Conservation (phyloP, 257 asterid species). For the Vinca minor region DNA sequence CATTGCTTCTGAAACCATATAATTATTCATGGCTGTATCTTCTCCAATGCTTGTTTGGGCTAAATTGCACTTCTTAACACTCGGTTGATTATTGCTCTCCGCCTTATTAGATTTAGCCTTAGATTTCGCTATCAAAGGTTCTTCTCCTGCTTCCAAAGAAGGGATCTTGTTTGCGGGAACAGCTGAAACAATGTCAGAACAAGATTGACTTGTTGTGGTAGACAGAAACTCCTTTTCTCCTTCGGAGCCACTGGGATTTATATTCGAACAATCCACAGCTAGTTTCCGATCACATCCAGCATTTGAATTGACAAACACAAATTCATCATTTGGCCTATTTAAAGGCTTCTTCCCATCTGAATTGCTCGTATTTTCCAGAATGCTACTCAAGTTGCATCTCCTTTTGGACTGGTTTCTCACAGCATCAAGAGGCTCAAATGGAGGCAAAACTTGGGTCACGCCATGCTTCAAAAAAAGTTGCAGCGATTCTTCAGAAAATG, state of each 20-base stretch:
- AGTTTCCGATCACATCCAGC: conserved; percentile 13
- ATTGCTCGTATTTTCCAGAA: conserved; percentile 20
- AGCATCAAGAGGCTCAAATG: conserved; percentile 52
- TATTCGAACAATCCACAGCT: background rate
- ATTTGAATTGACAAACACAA: no score
- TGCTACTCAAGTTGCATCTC: conserved; percentile 18
- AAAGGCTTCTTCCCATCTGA: conserved; percentile 26
- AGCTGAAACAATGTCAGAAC: conserved; percentile 37
- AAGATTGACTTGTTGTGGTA: conserved; percentile 31
- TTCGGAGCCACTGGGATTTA: conserved; percentile 6
- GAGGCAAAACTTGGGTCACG: conserved; percentile 67
- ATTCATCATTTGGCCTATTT: conserved; percentile 16
- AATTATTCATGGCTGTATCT: conserved; percentile 27
- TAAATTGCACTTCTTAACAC: conserved; percentile 51
- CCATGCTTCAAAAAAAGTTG: conserved; percentile 73
- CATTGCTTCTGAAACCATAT: conserved; percentile 53
- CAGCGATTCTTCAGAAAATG: conserved; percentile 68
- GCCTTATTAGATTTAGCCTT: conserved; percentile 25
- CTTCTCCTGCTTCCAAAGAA: conserved; percentile 25
- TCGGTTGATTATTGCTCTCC: conserved; percentile 24
- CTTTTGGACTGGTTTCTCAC: conserved; percentile 34
- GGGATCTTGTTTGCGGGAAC: conserved; percentile 24
- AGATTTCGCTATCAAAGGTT: conserved; percentile 5
- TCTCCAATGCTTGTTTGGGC: conserved; percentile 40
- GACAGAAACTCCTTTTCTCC: conserved; percentile 36